Base-by-base conservation (phyloP, 768 basidiomycete genomes). In the Dendrothele bispora region DNA sequence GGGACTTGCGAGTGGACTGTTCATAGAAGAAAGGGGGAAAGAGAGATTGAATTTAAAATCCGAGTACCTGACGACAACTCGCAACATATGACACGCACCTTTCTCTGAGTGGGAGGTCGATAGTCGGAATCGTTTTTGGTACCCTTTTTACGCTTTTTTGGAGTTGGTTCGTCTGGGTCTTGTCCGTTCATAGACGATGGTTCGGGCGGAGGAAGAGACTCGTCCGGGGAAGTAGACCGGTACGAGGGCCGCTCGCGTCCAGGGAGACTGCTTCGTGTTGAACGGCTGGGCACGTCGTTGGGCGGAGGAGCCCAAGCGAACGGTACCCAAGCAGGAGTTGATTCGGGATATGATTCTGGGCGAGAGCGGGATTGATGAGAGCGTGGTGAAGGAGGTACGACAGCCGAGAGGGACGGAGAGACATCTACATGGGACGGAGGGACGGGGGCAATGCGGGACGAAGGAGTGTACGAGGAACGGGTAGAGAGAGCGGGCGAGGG, bases 111-210 rank as follows among this genome's bases (percentile, higher is more conserved):
- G 2, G 70, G 75, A 53, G 80, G 73, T 21, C 73, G 71, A 59
- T 83, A 80, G 56, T 82, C 81, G 4, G 72, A 67, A 55, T 86
- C 84, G 39, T 78, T 75, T 39, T 77, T 71, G 17, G 58, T 61
- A 26, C 62, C 59, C 49, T 70, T 74, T 51, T 78, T 75, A 44
- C 80, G 73, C 69, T 82, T 84, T 64, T 71, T 77, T 29, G 67
- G 63, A 68, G 24, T 67, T 59, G 38, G 48, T 20, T 32, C 29
- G n/a, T 41, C 48, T n/a, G n/a, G n/a, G 8, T 17, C 30, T 17
- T 35, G 39, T 14, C 40, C 40, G 26, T 45, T 45, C 27, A 21
- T 24, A n/a, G n/a, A n/a, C 30, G 43, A 22, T n/a, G n/a, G n/a
- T n/a, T n/a, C n/a, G n/a, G n/a, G 38, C 28, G 41, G 41, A 17